Evolutionary conservation across 441 rosid species (phyloP), one percentile per base, ranked within the genome.

Genomic region (Syzygium malaccense): DNA sequence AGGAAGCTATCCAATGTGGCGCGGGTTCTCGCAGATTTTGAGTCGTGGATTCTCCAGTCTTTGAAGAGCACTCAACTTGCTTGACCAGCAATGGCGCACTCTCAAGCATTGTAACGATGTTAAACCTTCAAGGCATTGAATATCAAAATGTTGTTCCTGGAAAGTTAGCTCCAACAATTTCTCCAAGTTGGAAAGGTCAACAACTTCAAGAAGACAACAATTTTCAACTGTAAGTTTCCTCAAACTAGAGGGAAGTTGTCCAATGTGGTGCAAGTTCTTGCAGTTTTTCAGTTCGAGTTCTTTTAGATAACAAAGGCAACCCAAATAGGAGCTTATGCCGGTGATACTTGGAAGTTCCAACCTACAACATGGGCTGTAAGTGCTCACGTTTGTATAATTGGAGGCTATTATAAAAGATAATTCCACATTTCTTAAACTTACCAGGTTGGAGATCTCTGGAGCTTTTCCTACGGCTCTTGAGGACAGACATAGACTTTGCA

Each of bases 381-480:
- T 45, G 48, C 48, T 45, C 48, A 7, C 48, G 8, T 45, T 41
- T 41, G 45, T 41, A 41, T 41, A 41, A 41, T 2, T 45, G 9
- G 48, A 45, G 9, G 48, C 48, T 45, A 2, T 45, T 7, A 7
- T 45, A 45, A 60, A 60, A 60, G 2, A 5, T 60, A 60, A 28
- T 12, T 13, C 0, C 14, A 57, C 0, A 1, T 57, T 9, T 25
- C 0, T 25, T 57, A 25, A 57, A 23, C 0, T 57, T 13, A 57
- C 6, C 0, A 0, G 6, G 6, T 1, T 57, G 14, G 0, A 57
- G 28, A 57, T 57, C 14, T 57, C 28, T 9, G n/a, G 6, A 23
- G 25, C 12, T 8, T 25, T 57, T 23, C 0, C 13, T 56, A 1
- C 6, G 0, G 14, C 28, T 0, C 14, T 23, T 25, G 60, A 57